Base-by-base conservation (phyloP, 2,329 filamentous ascomycete species). In the Lecanosticta acicola region DNA sequence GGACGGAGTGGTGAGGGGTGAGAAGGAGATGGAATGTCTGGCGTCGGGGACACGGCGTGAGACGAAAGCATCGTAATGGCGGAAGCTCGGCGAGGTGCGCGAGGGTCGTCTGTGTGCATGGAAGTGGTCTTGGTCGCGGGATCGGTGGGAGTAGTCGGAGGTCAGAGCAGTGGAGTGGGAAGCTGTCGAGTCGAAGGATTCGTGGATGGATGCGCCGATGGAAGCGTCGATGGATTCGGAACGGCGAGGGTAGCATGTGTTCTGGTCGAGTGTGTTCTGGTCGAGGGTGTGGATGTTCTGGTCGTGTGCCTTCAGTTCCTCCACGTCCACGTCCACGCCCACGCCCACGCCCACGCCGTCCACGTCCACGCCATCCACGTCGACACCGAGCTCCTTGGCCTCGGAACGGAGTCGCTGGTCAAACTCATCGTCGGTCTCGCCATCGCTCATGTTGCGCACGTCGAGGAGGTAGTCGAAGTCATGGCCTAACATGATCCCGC, bases 131-230 rank as follows among this genome's bases (percentile, higher is more conserved):
- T 53, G 48, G 13, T 65, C 63, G 37, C 51, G 57, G 21, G 63
- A 66, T n/a, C 48, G 29, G 19, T 62, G 58, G 3, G 64, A 66
- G 48, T 55, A 54, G 35, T 53, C 58, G n/a, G 62, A 65, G 13
- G 57, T 60, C 39, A 65, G 50, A 24, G 59, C 63, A 1, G 64
- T 67, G 0, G 62, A 66, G 10, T 59, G 57, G 18, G 64, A 66
- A 3, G 54, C 54, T n/a, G 52, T 45, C 3, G 64, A 67, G 18
- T 57, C 55, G 60, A 54, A 21, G 53, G 52, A 18, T 47, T 50
- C 21, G 19, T n/a, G n/a, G n/a, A n/a, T n/a, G n/a, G n/a, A 21
- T 62, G 48, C 1, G 63, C 65, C 21, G 57, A 55, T 10, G 64
- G 66, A 9, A 59, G 49, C 19, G n/a, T n/a, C n/a, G 60, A 54